Base-by-base conservation (phyloP, 73 alveolate species). In the Tetrahymena borealis region DNA sequence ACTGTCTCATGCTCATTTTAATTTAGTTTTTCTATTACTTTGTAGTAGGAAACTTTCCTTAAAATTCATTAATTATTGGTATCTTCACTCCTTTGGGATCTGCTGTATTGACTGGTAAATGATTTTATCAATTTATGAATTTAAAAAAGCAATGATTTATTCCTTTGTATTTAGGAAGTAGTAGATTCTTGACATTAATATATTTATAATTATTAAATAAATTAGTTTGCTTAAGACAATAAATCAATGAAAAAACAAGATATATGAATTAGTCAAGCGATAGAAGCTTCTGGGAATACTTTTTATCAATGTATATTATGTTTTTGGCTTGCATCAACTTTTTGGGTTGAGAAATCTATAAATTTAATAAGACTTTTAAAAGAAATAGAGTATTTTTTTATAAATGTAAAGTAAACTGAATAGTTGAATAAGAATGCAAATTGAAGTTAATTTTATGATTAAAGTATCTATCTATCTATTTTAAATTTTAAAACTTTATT, bases 281-380 rank as follows among this genome's bases (percentile, higher is more conserved):
- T 60, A 60, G 85, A n/a, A 60, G 85, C 35, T 60, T 60, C 85
- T 60, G 85, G 85, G 85, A 60, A n/a, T 60, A 60, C 85, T 60
- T 60, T 60, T 60, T 60, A 18, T 60, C 85, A 5, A 60, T 60
- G 85, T 60, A 60, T 60, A 60, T 60, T 24, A 60, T 60, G 85
- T 60, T 60, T 35, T 9, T 60, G 28, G 85, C 85, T 60, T 60
- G 85, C 85, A 60, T 60, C 28, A 60, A 60, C 85, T 60, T 15
- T 60, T 60, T 60, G 13, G 85, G 85, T n/a, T 60, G 85, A 60
- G 38, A 60, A n/a, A 18, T 20, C 20, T 4, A 41, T 7, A 41
- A 3, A 9, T 18, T 24, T 24, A 42, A 60, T 24, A 60, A n/a
- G n/a, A n/a, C n/a, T n/a, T n/a, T n/a, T n/a, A n/a, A n/a, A n/a